Evolutionary conservation across 352 stramenopile species (phyloP), one percentile per base, ranked within the genome.

Genomic region (Phytophthora multivora): DNA sequence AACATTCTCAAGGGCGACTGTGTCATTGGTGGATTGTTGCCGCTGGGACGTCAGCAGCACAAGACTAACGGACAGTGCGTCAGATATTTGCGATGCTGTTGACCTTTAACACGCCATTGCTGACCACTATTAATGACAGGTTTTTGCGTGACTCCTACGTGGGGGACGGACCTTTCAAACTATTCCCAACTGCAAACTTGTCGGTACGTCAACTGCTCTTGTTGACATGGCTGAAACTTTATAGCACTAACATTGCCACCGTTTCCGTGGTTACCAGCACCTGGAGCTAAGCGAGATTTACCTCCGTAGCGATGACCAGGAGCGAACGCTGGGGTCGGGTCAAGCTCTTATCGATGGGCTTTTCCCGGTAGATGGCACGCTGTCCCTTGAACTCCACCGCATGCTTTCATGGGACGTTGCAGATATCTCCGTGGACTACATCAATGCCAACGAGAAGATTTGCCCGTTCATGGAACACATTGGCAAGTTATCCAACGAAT

Each of bases 301-400:
- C 56, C 72, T 95, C n/a, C 83, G 86, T 39, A 93, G 84, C 59
- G 86, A 95, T 45, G 86, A 95, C 58, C 73, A 95, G 65, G 86
- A 95, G 58, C 79, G 86, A 10, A 95, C 86, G 11, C 59, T 95
- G 5, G 86, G 86, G 4, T 95, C 86, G n/a, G 86, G 86, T 11
- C 86, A 95, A 62, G 80, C 83, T 4, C 59, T 96, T 23, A 70
- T 96, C 16, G 84, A 96, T 38, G 83, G 82, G 2, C 36, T 96
- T 15, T 96, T 96, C 56, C 85, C 87, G 28, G 72, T 73, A 15
- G 79, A 93, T 18, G 68, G 58, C 8, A 69, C 63, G 13, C 64
- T 77, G 39, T 82, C 75, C 11, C 59, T 64, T 16, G 69, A 77
- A 38, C 67, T 92, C 43, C 73, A 87, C 43, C 67, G 79, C 26